These are phyloP conservation scores for Nicotiana knightiana DNA, from an alignment of 257 asterid genomes.

Conservation along the genomic window DNA sequence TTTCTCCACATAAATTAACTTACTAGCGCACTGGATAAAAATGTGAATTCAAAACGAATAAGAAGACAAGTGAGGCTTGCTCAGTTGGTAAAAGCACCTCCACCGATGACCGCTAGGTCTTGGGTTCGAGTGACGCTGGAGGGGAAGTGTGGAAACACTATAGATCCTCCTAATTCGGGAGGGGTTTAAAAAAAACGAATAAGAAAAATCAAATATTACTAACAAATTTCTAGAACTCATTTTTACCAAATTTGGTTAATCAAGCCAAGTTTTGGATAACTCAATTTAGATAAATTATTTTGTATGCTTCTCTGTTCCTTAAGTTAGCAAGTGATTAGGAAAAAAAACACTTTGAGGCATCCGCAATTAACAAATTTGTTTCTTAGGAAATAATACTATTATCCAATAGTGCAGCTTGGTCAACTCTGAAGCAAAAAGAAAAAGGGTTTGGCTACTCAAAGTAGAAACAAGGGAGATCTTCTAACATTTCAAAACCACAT, in stretches of 20 bases:
- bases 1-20: not conserved
- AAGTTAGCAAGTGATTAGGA: not conserved
- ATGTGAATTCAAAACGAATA: not conserved
- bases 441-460: not conserved
- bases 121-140: too few relatives aligned
- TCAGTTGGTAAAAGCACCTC: too few relatives aligned
- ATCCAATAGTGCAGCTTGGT: not conserved
- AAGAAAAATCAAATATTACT: not conserved
- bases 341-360: not conserved
- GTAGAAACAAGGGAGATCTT: not conserved
- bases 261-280: not conserved
- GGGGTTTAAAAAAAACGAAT: not conserved
- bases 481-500: not conserved
- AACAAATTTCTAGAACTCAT: not conserved
- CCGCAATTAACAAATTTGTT: not conserved
- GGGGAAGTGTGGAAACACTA: too few relatives aligned
- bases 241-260: not conserved
- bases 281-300: not conserved
- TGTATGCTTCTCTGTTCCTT: conserved; percentile 1
- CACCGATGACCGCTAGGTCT: too few relatives aligned
- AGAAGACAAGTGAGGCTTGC: too few relatives aligned
- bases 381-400: not conserved
- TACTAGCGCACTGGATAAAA: not conserved
- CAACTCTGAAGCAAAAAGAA: not conserved
- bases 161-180: too few relatives aligned